These are phyloP conservation scores for Magnolia changhungtana DNA, from an alignment of 164 flowering plant genomes.

Conservation along the genomic window DNA sequence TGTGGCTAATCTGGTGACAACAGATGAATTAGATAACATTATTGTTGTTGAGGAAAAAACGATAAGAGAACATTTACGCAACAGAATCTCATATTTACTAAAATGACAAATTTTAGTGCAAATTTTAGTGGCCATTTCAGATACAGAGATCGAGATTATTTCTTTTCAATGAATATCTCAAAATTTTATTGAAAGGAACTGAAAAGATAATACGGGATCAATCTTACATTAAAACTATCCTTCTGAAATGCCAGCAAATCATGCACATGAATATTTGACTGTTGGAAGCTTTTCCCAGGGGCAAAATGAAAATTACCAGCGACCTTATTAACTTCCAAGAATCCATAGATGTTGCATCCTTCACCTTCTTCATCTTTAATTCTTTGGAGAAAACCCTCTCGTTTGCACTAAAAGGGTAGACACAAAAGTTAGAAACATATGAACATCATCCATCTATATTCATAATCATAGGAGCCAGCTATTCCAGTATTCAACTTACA, in stretches of 20 bases:
- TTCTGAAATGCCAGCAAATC: slow-evolving; percentile 51
- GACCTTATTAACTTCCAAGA: slow-evolving; percentile 69
- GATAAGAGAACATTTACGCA: background rate
- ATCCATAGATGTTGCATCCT: slow-evolving; percentile 80
- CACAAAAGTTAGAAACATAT: background rate
- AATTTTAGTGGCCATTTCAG: too few species aligned
- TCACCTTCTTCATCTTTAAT: slow-evolving; percentile 75
- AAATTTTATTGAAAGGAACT: background rate
- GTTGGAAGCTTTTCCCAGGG: slow-evolving; percentile 71
- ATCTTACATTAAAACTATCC: slow-evolving; percentile 53
- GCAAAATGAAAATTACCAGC: slow-evolving; percentile 78
- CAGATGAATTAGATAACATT: background rate
- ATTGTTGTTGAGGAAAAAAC: background rate
- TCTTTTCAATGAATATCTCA: background rate
- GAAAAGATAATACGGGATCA: background rate
- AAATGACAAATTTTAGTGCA: too few species aligned
- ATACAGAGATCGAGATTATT: background rate
- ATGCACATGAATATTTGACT: slow-evolving; percentile 37
- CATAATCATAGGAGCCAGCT: background rate
- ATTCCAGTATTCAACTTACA: background rate
- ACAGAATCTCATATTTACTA: background rate
- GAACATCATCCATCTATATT: background rate
- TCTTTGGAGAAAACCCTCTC: slow-evolving; percentile 68
- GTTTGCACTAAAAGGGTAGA: slow-evolving; percentile 46
- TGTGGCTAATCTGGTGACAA: slow-evolving; percentile 60